Conservation (phyloP, 225 moss, liverwort and hornwort genomes). For the Anthoceros angustus region DNA sequence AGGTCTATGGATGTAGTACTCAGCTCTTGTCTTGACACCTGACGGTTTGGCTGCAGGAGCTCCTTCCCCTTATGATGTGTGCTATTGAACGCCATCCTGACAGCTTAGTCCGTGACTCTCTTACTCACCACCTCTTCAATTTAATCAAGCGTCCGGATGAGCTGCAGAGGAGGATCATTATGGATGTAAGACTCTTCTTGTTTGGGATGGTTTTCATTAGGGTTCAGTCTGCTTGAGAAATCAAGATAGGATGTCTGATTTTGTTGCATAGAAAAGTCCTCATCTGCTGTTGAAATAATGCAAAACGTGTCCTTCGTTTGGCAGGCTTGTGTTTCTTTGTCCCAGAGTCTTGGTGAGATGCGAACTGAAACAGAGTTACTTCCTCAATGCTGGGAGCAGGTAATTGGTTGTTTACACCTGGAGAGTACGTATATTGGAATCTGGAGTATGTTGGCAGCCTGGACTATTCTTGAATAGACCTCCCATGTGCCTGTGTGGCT, state of each 20-base stretch:
- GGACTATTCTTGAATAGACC: not conserved
- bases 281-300: not conserved
- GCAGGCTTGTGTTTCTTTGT: slow-evolving; percentile 81
- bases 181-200: slow-evolving; percentile 46
- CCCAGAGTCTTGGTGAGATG: slow-evolving; percentile 60
- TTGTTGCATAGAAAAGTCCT: not conserved
- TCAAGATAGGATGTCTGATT: no score
- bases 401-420: slow-evolving; percentile 9
- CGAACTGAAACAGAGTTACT: slow-evolving; percentile 86
- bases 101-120: slow-evolving; percentile 65
- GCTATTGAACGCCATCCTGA: slow-evolving; percentile 91
- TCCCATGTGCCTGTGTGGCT: not conserved
- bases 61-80: slow-evolving; percentile 94
- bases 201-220: no score
- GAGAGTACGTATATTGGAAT: slow-evolving; percentile 10
- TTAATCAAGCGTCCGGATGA: slow-evolving; percentile 88
- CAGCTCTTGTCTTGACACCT: not conserved
- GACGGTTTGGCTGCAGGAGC: slow-evolving; percentile 30
- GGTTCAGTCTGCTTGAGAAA: no score
- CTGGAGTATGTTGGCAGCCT: not conserved
- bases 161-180: slow-evolving; percentile 76
- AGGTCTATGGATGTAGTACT: not conserved
- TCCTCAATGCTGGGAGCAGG: slow-evolving; percentile 99
- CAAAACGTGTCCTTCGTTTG: slow-evolving; percentile 11
- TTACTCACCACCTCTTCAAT: slow-evolving; percentile 89